Percentiles rank a stretch among this genome's conserved stretches.
Conservation (phyloP, 257 asterid species). For the Fraxinus quadrangulata region DNA sequence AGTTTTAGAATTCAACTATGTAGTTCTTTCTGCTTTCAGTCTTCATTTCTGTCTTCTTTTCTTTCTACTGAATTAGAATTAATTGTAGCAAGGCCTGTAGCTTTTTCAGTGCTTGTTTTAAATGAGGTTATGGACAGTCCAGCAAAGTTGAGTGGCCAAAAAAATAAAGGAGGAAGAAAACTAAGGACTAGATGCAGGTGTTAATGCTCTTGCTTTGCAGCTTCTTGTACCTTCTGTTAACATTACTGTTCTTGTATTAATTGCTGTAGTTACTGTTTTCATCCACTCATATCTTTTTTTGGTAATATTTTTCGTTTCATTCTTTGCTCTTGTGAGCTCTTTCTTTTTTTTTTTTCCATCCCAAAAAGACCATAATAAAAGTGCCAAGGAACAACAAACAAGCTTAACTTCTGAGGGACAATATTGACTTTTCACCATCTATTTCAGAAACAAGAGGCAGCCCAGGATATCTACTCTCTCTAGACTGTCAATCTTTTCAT, state of each 20-base stretch:
- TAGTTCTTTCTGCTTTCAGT: conserved; percentile 23
- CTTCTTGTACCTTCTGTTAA: conserved; percentile 40
- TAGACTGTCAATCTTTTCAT: conserved; percentile 5
- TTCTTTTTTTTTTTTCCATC: not conserved
- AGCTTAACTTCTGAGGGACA: conserved; percentile 23
- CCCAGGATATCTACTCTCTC: conserved; percentile 13
- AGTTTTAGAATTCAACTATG: conserved; percentile 22
- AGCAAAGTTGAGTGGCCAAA: not conserved
- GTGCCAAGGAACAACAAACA: not conserved
- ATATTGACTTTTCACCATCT: conserved; percentile 21
- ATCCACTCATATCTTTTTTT: conserved; percentile 30
- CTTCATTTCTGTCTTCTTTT: not conserved
- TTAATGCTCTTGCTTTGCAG: conserved; percentile 35
- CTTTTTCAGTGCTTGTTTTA: conserved; percentile 28
- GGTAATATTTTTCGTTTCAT: not conserved
- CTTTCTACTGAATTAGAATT: conserved; percentile 41
- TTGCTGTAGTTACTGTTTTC: conserved; percentile 47
- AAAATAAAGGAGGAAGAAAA: not conserved
- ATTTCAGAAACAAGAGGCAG: conserved; percentile 22
- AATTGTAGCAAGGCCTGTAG: conserved; percentile 40
- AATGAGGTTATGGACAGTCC: conserved; percentile 24
- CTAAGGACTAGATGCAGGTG: conserved; percentile 6
- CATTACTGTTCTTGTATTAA: conserved; percentile 39
- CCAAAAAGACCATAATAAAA: not conserved
- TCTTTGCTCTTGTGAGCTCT: not conserved